Conservation (phyloP, 441 rosid genomes). For the Pelargonium fulgidum region DNA sequence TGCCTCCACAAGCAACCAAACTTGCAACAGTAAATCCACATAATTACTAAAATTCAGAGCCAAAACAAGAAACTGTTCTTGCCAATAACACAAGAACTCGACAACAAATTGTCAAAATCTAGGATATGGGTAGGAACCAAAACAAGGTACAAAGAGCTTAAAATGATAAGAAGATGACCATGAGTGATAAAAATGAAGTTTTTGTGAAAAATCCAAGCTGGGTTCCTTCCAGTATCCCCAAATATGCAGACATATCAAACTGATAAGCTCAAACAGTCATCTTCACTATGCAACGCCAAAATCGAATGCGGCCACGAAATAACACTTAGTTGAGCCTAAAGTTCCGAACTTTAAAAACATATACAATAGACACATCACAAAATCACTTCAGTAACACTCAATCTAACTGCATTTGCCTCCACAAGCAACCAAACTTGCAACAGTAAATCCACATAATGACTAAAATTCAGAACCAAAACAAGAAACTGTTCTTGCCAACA, state of each 20-base stretch:
- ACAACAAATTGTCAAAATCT: background rate
- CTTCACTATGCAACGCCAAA: no score
- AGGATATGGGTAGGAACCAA: background rate
- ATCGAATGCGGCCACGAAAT: no score
- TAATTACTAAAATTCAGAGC: background rate
- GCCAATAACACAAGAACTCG: background rate
- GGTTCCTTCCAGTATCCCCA: conserved; percentile 73
- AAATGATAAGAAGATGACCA: conserved; percentile 88
- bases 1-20: background rate
- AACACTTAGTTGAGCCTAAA: no score
- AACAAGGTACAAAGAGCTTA: conserved; percentile 23
- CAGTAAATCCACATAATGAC: background rate
- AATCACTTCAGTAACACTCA: background rate
- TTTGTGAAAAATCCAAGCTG: conserved; percentile 78
- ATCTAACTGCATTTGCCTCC: conserved; percentile 1
- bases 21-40: background rate
- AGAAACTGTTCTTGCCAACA: background rate
- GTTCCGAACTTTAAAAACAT: background rate
- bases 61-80: background rate
- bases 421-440: background rate
- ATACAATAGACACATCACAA: background rate
- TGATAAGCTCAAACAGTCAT: no score
- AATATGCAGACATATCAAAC: no score
- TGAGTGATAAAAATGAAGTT: conserved; percentile 87
- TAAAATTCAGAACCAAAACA: background rate